phyloP scores from a whole-genome alignment of 805 yeast genomes.

The Jamesozyma hellenica region DNA sequence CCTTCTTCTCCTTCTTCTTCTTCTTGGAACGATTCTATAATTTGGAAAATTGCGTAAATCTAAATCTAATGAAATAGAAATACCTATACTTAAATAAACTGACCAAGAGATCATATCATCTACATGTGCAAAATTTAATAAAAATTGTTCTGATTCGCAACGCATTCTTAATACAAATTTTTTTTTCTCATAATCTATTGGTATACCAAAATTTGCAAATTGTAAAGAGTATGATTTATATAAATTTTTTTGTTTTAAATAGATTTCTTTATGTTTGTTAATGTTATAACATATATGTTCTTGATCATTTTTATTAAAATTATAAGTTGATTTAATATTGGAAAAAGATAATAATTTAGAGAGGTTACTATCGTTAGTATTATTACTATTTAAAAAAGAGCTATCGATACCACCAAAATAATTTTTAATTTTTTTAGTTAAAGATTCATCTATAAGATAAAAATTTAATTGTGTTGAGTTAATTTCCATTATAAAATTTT shows the following conservation, averaged over 20 bases:
- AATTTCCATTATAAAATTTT: slow-evolving; percentile 53
- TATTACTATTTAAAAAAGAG: background rate
- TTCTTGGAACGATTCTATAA: slow-evolving; percentile 64
- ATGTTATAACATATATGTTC: slow-evolving; percentile 17
- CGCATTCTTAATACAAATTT: slow-evolving; percentile 63
- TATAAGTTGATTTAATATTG: slow-evolving; percentile 12
- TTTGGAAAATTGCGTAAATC: slow-evolving; percentile 61
- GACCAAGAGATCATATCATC: slow-evolving; percentile 75
- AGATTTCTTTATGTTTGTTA: slow-evolving; percentile 13
- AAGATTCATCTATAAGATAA: slow-evolving; percentile 36
- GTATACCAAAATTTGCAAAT: slow-evolving; percentile 74
- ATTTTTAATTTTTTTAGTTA: slow-evolving; percentile 25
- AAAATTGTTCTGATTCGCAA: slow-evolving; percentile 72
- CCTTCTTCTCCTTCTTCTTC: slow-evolving; percentile 10
- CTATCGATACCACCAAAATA: slow-evolving; percentile 18
- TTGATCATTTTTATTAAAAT: slow-evolving; percentile 22
- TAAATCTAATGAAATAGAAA: slow-evolving; percentile 70
- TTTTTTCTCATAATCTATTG: slow-evolving; percentile 70
- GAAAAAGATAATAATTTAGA: slow-evolving; percentile 10
- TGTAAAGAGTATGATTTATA: slow-evolving; percentile 71
- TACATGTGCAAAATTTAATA: slow-evolving; percentile 52
- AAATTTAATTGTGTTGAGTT: slow-evolving; percentile 81
- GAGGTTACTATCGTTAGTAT: slow-evolving; percentile 2
- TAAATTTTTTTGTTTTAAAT: slow-evolving; percentile 31
- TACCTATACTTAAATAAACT: slow-evolving; percentile 58